phyloP scores from a whole-genome alignment of 2,329 filamentous ascomycete species.

The Exutisphaerella laricina region DNA sequence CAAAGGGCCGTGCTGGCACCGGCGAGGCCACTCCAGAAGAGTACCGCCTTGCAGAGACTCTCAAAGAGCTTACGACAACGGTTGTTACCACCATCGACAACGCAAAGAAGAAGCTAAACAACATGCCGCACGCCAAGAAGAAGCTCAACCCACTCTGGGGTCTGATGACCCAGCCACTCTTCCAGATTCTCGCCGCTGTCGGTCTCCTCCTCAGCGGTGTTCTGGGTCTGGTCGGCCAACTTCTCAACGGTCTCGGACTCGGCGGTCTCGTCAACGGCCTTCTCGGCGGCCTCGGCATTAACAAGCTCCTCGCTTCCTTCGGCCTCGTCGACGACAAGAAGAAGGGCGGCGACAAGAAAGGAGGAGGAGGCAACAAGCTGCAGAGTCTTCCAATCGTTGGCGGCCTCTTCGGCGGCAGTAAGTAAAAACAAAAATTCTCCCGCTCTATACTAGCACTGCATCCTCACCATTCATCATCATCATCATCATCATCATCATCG shows the following conservation, averaged over 20 bases:
- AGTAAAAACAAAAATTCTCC: constrained; percentile 31
- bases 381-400: constrained; percentile 43
- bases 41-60: constrained; percentile 72
- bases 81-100: constrained; percentile 80
- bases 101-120: constrained; percentile 79
- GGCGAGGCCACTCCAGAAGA: constrained; percentile 78
- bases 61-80: constrained; percentile 79
- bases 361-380: constrained; percentile 27
- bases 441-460: not conserved
- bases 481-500: not conserved
- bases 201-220: constrained; percentile 78
- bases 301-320: constrained; percentile 67
- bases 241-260: constrained; percentile 75
- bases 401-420: constrained; percentile 42
- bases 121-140: constrained; percentile 94
- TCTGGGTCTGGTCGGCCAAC: constrained; percentile 72
- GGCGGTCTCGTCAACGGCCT: constrained; percentile 75
- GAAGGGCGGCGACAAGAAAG: constrained; percentile 40
- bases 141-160: constrained; percentile 87
- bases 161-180: constrained; percentile 74
- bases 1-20: constrained; percentile 71
- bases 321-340: constrained; percentile 55
- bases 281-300: constrained; percentile 69
- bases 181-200: constrained; percentile 88
- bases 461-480: constrained; percentile 1